These are phyloP conservation scores for Hagleromyces aurorensis DNA, from an alignment of 805 yeast species.

Conservation along the genomic window DNA sequence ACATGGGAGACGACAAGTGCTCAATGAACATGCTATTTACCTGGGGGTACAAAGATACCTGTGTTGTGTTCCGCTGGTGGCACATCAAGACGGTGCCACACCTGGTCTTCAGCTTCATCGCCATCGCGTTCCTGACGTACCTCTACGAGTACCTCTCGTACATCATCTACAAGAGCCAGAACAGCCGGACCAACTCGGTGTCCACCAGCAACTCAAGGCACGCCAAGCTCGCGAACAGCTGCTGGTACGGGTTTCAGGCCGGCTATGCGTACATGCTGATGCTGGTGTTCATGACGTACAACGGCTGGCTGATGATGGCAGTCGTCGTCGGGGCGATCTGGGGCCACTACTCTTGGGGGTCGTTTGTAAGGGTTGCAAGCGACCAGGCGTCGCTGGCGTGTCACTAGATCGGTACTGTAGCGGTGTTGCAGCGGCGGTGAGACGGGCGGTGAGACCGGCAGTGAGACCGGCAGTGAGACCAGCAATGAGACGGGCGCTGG, in stretches of 20 bases:
- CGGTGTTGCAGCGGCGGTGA: background rate
- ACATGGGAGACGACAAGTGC: conserved; percentile 33
- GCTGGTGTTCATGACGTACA: conserved; percentile 82
- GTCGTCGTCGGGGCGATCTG: conserved; percentile 63
- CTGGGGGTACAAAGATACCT: conserved; percentile 67
- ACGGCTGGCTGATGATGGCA: conserved; percentile 76
- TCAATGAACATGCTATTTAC: conserved; percentile 71
- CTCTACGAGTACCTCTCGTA: conserved; percentile 49
- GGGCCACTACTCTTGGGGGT: conserved; percentile 59
- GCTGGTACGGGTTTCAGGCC: conserved; percentile 55
- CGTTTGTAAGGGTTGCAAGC: conserved; percentile 10
- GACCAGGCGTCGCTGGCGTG: conserved; percentile 18
- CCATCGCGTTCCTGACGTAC: conserved; percentile 41
- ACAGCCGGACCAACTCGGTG: conserved; percentile 4
- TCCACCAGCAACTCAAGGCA: conserved; percentile 4
- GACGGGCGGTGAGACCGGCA: no score
- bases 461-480: no score
- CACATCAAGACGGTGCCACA: conserved; percentile 49
- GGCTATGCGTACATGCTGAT: conserved; percentile 64
- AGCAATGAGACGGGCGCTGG: no score
- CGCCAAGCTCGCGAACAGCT: conserved; percentile 30
- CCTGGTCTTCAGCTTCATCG: conserved; percentile 44
- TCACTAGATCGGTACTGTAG: conserved; percentile 15
- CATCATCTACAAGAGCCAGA: conserved; percentile 8
- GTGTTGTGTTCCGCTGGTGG: conserved; percentile 77